A percentile compares a stretch with the other conserved stretches of the same genome.
These are phyloP conservation scores for Cercospora nicotianae DNA, from an alignment of 2,329 filamentous ascomycete genomes.

Conservation along the genomic window DNA sequence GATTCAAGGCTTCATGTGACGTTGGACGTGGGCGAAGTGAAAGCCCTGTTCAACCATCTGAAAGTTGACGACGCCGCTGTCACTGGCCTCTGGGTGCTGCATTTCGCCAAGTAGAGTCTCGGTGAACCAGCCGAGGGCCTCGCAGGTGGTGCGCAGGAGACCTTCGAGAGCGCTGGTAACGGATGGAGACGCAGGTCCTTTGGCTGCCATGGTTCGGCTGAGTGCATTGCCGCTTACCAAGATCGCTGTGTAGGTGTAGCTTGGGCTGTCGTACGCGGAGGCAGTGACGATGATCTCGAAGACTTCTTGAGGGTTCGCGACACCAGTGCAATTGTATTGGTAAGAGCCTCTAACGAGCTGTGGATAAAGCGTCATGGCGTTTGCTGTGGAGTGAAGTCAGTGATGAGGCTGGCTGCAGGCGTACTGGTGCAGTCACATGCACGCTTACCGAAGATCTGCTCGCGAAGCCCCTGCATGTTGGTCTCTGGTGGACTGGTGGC, in stretches of 20 bases:
- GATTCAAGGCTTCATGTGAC: background rate
- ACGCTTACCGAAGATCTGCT: conserved; percentile 23
- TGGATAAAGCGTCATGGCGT: conserved; percentile 21
- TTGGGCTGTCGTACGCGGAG: background rate
- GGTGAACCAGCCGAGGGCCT: conserved; percentile 20
- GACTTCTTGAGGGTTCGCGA: conserved; percentile 13
- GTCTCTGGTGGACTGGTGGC: background rate
- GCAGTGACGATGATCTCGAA: conserved; percentile 19
- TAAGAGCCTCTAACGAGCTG: conserved; percentile 9
- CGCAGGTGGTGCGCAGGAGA: conserved; percentile 12
- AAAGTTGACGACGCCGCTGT: conserved; percentile 15
- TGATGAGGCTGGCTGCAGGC: background rate
- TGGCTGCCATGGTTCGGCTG: conserved; percentile 5
- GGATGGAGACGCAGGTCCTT: background rate
- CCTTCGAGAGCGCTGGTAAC: conserved; percentile 9
- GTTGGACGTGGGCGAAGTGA: conserved; percentile 18
- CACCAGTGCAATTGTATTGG: conserved; percentile 2
- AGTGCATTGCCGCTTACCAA: conserved; percentile 11
- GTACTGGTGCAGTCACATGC: background rate
- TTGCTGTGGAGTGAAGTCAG: conserved; percentile 18
- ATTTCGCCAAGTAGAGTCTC: conserved; percentile 21
- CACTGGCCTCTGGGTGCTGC: conserved; percentile 16
- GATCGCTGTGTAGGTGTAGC: conserved; percentile 13
- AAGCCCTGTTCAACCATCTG: conserved; percentile 21
- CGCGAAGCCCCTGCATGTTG: conserved; percentile 11